Base-by-base conservation (phyloP, 805 yeast genomes). In the Lachancea mirantina region DNA sequence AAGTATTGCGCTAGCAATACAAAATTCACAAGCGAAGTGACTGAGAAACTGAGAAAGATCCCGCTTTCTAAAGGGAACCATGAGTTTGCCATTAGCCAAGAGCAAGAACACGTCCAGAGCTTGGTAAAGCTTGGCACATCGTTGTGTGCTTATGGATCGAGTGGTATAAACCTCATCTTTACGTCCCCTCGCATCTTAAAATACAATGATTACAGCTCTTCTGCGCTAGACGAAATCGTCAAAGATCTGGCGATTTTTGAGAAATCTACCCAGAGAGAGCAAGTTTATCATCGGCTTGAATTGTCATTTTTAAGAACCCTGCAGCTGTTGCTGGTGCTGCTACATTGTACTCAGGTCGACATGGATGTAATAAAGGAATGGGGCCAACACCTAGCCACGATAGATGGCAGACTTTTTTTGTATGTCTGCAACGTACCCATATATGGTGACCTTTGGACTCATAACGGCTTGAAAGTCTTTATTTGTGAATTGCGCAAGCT, bases 401-500 rank as follows among this genome's bases (percentile, higher is more conserved):
- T 52, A 3, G 61, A 58, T 36, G 30, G 54, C 5, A 43, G 57
- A 25, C 27, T 58, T 4, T 28, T 58, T 6, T 35, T 56, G 6
- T 45, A 49, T 23, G 17, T 58, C 13, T 35, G 57, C 10, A 52
- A 40, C 6, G 41, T 50, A 14, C 30, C 45, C 11, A 28, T 50
- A 1, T 47, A 40, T 35, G 61, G 61, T 1, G 54, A 52, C 14
- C 26, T 54, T 3, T 56, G 61, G 59, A 35, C 47, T 10, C 47
- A 36, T 30, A 45, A 50, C 25, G 62, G 62, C 1, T 40, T 58
- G 13, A 23, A 40, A 8, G 38, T 36, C 8, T 40, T 49, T 8
- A 28, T 50, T 2, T 23, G 36, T 5, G 48, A 46, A 22, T 34
- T 55, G 7, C 53, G 52, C 22, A 21, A 38, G 8, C 35, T 58